Conservation (phyloP, 352 stramenopile species). For the Plasmopara muralis region DNA sequence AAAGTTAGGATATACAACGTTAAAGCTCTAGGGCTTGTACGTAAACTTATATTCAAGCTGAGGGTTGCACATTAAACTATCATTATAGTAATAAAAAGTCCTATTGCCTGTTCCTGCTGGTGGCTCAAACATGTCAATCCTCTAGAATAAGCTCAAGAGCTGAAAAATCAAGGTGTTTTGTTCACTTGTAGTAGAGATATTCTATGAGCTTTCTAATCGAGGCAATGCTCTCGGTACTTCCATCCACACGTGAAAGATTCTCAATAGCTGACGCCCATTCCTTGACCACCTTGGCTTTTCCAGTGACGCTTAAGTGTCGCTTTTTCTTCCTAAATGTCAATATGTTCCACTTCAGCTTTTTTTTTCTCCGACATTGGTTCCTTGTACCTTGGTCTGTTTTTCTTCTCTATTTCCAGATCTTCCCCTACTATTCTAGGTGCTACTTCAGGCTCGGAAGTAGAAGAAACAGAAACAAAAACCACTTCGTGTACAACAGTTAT, state of each 20-base stretch:
- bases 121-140: too few species aligned
- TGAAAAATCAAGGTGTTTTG: too few species aligned
- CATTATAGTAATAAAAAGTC: too few species aligned
- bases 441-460: neutral
- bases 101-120: too few species aligned
- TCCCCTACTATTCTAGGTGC: slow-evolving; percentile 1
- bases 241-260: slow-evolving; percentile 23
- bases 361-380: slow-evolving; percentile 5
- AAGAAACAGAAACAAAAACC: neutral
- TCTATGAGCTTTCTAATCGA: slow-evolving; percentile 20
- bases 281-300: slow-evolving; percentile 27
- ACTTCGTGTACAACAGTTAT: slow-evolving; percentile 1
- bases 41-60: too few species aligned
- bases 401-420: slow-evolving; percentile 1
- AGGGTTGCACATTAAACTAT: too few species aligned
- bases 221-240: slow-evolving; percentile 17
- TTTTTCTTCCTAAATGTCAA: slow-evolving; percentile 1
- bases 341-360: slow-evolving; percentile 9
- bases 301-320: slow-evolving; percentile 1
- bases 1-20: too few species aligned
- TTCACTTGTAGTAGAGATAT: too few species aligned
- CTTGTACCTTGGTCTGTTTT: slow-evolving; percentile 4
- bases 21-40: too few species aligned
- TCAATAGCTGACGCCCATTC: slow-evolving; percentile 26
- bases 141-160: too few species aligned